Conservation (phyloP, 2,329 filamentous ascomycete species). For the Colletotrichum liriopes region DNA sequence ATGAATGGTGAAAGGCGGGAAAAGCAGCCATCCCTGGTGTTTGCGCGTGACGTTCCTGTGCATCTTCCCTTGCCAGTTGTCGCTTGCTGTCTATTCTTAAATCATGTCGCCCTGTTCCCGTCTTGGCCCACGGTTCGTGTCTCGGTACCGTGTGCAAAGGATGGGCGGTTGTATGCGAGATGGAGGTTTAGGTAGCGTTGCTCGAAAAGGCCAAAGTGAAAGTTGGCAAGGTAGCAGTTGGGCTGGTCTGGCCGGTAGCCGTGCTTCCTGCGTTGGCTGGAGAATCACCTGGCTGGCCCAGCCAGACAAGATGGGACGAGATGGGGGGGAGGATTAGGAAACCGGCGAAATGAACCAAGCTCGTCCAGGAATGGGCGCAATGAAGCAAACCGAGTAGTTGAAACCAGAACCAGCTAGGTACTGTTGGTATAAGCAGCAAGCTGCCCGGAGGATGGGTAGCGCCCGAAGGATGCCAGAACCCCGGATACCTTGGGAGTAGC, state of each 20-base stretch:
- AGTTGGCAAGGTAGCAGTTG: not conserved
- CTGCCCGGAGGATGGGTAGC: not conserved
- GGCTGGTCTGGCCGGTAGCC: conserved; percentile 2
- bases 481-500: conserved; percentile 20
- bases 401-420: not conserved
- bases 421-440: not conserved
- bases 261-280: not conserved
- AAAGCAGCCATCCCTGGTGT: not conserved
- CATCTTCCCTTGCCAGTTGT: not conserved
- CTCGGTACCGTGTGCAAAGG: conserved; percentile 6
- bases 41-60: not conserved
- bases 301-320: conserved; percentile 14
- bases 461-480: conserved; percentile 9
- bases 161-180: conserved; percentile 14
- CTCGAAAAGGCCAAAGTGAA: not conserved
- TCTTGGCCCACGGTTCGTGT: conserved; percentile 5
- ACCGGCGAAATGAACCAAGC: not conserved
- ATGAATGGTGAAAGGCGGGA: not conserved
- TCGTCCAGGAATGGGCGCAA: not conserved
- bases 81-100: conserved; percentile 10
- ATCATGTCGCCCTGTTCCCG: not conserved
- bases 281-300: not conserved
- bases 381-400: not conserved
- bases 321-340: not conserved
- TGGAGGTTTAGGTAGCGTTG: conserved; percentile 8